phyloP scores from a whole-genome alignment of 441 rosid species.

The Populus tomentosa region DNA sequence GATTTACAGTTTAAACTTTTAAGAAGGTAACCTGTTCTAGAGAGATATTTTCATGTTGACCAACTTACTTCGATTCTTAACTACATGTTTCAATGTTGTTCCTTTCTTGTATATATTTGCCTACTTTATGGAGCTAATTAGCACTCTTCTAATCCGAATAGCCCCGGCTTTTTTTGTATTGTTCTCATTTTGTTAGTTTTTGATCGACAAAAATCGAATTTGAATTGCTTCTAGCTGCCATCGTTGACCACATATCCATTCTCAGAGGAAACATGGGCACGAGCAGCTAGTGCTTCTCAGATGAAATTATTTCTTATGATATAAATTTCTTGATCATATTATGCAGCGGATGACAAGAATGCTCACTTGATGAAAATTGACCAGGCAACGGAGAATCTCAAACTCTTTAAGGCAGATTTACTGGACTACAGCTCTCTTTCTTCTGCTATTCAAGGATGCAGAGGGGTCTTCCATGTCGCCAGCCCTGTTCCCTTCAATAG shows the following conservation, averaged over 20 bases:
- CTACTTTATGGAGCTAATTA: background rate
- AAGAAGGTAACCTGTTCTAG: background rate
- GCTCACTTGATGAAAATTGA: constrained; percentile 50
- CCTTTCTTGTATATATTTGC: background rate
- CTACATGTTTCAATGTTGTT: background rate
- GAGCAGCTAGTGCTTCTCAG: too few relatives aligned
- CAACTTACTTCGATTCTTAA: background rate
- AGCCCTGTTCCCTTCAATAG: constrained; percentile 49
- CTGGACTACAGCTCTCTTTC: constrained; percentile 42
- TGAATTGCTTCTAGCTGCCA: background rate
- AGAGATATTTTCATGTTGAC: background rate
- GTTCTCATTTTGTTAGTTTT: background rate
- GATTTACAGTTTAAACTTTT: background rate
- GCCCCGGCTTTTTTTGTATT: background rate
- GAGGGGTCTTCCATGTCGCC: constrained; percentile 68
- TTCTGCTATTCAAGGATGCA: constrained; percentile 49
- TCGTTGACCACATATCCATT: background rate
- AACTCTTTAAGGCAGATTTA: constrained; percentile 64
- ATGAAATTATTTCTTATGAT: too few relatives aligned
- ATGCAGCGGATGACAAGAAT: constrained; percentile 35
- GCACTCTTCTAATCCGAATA: background rate
- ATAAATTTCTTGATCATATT: too few relatives aligned
- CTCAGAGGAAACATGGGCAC: background rate
- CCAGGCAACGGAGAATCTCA: constrained; percentile 46
- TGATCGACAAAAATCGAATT: background rate